Percentiles rank a stretch among this genome's conserved stretches.
These are phyloP conservation scores for Phialophora tarda DNA, from an alignment of 2,329 filamentous ascomycete species.

Conservation along the genomic window DNA sequence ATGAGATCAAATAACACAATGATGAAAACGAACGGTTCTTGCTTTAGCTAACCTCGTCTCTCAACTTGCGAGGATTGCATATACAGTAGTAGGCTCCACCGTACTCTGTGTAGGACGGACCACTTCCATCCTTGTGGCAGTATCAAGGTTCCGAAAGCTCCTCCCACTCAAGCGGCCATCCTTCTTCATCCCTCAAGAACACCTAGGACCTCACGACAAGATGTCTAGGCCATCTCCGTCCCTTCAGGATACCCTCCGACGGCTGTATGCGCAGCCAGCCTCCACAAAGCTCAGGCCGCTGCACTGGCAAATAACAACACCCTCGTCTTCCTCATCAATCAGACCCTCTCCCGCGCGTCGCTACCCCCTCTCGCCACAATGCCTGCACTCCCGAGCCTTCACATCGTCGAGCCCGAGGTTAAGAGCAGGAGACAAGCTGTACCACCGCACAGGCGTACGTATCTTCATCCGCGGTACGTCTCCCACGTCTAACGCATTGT, in stretches of 20 bases:
- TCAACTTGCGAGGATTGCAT: background rate
- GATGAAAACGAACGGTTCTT: background rate
- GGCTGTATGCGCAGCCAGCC: constrained; percentile 16
- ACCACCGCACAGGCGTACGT: constrained; percentile 53
- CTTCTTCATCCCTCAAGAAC: background rate
- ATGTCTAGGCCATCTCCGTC: constrained; percentile 20
- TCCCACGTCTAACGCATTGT: constrained; percentile 26
- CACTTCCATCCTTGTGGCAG: background rate
- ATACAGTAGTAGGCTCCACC: background rate
- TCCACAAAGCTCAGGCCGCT: constrained; percentile 34
- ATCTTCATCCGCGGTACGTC: constrained; percentile 34
- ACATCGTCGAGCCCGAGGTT: constrained; percentile 36
- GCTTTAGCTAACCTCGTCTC: background rate
- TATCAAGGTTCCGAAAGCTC: background rate
- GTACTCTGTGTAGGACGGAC: background rate
- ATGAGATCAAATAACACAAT: background rate
- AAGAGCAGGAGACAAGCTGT: constrained; percentile 53
- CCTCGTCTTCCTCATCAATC: constrained; percentile 48
- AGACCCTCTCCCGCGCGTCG: constrained; percentile 42
- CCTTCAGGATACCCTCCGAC: constrained; percentile 20
- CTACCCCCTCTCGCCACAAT: constrained; percentile 33
- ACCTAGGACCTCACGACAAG: background rate
- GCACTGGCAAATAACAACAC: constrained; percentile 55
- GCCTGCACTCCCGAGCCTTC: constrained; percentile 31
- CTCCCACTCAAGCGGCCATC: background rate